Evolutionary conservation across 2,329 filamentous ascomycete species (phyloP), one percentile per base, ranked within the genome.

Genomic region (Cladosporium austrohemisphaericum): DNA sequence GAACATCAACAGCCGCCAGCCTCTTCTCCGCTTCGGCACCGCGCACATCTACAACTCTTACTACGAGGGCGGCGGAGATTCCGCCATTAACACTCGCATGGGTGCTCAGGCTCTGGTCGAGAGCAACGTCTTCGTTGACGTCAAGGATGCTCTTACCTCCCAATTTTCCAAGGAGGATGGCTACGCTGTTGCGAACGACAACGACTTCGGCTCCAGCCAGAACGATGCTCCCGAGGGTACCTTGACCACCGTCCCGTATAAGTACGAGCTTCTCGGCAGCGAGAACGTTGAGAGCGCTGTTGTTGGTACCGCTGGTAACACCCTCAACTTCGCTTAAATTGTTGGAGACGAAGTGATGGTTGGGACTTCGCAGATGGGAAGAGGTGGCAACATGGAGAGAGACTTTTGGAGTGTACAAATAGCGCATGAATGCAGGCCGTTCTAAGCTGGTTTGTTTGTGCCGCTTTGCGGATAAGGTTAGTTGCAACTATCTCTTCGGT

Each of bases 11-110:
- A 82, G 78, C 6, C 82, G 83, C 49, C 71, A 69, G 0, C 83
- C 84, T 4, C 79, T 76, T 3, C 63, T 85, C 64, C 81, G 83
- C 57, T 86, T 86, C 69, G 83, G 83, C 22, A 84, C 79, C 33
- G 80, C 71, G 9, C 83, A 86, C 68, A 63, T 79, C 57, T 79
- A 75, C 71, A 82, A 79, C 72, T 74, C 64, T 61, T 73, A 71
- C 64, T 75, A 66, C 62, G 66, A 71, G 14, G 44, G 46, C 3
- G 46, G 37, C 14, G 55, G 54, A 20, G 66, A 69, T 44, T 55
- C 53, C 20, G 69, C 66, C 14, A 65, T 73, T 55, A 71, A 74
- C 63, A 68, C 68, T 6, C 66, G 71, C 41, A 59, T 66, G 48
- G 68, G 68, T 36, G 71, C 71, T 0, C 66, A 73, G 58, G 56